Percentiles rank a stretch among this genome's conserved stretches.
phyloP scores from a whole-genome alignment of 176 grass and related monocot genomes.

The Cenchrus fungigraminus region DNA sequence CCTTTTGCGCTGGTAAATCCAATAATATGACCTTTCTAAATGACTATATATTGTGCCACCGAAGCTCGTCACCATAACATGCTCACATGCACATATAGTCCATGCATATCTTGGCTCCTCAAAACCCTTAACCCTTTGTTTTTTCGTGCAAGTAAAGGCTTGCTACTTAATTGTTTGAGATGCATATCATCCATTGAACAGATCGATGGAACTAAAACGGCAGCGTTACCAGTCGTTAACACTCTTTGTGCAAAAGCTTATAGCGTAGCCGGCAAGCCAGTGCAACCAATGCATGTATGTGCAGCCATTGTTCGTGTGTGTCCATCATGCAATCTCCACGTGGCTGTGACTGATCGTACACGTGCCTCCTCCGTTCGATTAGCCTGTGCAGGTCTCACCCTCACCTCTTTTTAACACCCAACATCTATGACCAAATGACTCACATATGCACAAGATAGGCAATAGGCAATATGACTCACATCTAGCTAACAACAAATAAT shows the following conservation, averaged over 20 bases:
- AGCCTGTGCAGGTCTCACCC: background rate
- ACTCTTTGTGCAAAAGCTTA: background rate
- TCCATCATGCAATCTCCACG: background rate
- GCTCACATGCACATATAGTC: background rate
- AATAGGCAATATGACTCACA: background rate
- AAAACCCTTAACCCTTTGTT: too few relatives aligned
- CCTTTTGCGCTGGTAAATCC: background rate
- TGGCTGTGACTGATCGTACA: background rate
- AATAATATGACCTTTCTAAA: background rate
- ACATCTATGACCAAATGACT: background rate
- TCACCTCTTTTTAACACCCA: background rate
- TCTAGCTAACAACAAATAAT: too few relatives aligned
- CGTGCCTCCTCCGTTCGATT: background rate
- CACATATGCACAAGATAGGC: background rate
- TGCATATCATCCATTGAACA: background rate
- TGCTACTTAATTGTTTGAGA: background rate
- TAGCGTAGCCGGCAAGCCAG: background rate
- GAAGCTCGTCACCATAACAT: background rate
- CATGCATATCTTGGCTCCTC: background rate
- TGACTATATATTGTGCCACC: background rate
- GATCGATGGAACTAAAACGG: constrained; percentile 1
- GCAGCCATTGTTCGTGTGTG: background rate
- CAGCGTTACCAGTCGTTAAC: background rate
- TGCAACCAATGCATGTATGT: background rate
- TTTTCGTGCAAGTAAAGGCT: background rate